Evolutionary conservation across 495 filamentous ascomycete species (phyloP), one percentile per base, ranked within the genome.

Genomic region (Chaetomidium leptoderma): DNA sequence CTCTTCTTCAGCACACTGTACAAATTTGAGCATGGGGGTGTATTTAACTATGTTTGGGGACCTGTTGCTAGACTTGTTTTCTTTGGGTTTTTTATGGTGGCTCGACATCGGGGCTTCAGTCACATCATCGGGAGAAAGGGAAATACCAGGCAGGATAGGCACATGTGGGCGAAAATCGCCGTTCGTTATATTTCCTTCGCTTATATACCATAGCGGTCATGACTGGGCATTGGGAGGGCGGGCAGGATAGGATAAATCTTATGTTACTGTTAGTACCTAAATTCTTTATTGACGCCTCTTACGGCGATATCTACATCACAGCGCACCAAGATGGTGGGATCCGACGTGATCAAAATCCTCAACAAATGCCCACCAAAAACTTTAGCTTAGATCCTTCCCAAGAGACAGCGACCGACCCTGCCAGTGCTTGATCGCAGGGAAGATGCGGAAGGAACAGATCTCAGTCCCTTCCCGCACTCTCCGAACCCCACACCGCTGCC

Each of bases 121-220:
- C n/a, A 51, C 36, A 36, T 36, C n/a, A 44, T 30, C 47, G 37
- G 23, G 17, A 29, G 29, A 36, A 42, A 26, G 39, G 36, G 43
- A 56, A 37, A 56, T 56, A 56, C 43, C 53, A 55, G 39, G 52
- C 21, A 35, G n/a, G n/a, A n/a, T n/a, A n/a, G n/a, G n/a, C 29
- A 55, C 26, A 24, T 10, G n/a, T 40, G 53, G 53, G 43, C 53
- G 33, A 56, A 49, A 57, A 49, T 6, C 24, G 21, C 17, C 54
- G 23, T 49, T 57, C 44, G 35, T 49, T 57, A 7, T 37, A 16
- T 36, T 51, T 26, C 9, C 9, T 37, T 36, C 47, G 19, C 40
- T 36, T 14, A 29, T 14, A 29, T 40, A 42, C 24, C 54, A 42
- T 26, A 42, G 54, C 54, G n/a, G 26, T 50, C 35, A 42, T n/a